These are phyloP conservation scores for Parastagonospora nodorum DNA, from an alignment of 2,329 filamentous ascomycete genomes.

Conservation along the genomic window DNA sequence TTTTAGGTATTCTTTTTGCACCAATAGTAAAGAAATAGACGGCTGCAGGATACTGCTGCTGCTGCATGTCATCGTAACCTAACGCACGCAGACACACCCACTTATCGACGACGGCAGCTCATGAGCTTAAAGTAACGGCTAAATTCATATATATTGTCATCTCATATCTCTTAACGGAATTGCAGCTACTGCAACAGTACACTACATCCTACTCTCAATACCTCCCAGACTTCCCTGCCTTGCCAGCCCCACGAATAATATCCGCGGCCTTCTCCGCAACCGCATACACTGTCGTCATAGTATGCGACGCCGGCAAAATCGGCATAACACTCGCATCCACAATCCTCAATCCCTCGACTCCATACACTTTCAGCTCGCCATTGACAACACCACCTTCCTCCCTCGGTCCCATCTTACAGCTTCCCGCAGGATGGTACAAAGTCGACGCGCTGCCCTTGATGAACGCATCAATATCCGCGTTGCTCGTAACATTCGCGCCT, in stretches of 20 bases:
- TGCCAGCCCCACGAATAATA: slow-evolving; percentile 4
- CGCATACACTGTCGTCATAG: slow-evolving; percentile 29
- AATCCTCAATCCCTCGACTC: slow-evolving; percentile 21
- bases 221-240: too few relatives aligned
- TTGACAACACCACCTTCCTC: slow-evolving; percentile 29
- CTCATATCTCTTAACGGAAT: too few relatives aligned
- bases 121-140: too few relatives aligned
- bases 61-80: too few relatives aligned
- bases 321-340: slow-evolving; percentile 30
- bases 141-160: too few relatives aligned
- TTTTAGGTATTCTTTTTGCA: too few relatives aligned
- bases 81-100: too few relatives aligned
- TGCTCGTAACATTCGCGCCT: slow-evolving; percentile 18
- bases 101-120: too few relatives aligned
- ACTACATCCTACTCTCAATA: too few relatives aligned
- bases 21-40: too few relatives aligned
- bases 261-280: slow-evolving; percentile 26
- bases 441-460: slow-evolving; percentile 2
- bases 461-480: slow-evolving; percentile 1
- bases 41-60: too few relatives aligned
- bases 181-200: too few relatives aligned
- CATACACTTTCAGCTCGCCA: slow-evolving; percentile 24
- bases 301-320: slow-evolving; percentile 18
- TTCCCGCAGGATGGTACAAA: slow-evolving; percentile 22
- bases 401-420: slow-evolving; percentile 22